Evolutionary conservation across 805 yeast genomes (phyloP).

Genomic region (Debaryomyces maramus): DNA sequence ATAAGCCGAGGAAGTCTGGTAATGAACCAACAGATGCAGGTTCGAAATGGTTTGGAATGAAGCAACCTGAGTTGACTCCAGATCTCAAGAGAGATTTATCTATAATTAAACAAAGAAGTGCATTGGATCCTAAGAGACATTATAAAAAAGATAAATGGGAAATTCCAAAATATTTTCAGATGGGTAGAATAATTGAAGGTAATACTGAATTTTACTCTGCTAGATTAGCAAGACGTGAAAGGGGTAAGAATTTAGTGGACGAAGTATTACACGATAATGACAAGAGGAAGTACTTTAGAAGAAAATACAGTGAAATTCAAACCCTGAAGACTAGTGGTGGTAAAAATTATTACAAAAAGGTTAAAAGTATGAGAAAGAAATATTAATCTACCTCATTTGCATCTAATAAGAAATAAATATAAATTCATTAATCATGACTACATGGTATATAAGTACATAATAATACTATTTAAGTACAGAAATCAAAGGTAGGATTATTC

Average conservation of each 20-base stretch:
- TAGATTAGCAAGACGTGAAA: constrained; percentile 65
- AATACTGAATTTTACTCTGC: constrained; percentile 73
- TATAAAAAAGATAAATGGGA: constrained; percentile 84
- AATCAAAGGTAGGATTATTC: constrained; percentile 12
- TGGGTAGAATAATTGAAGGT: constrained; percentile 86
- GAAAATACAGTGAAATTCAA: constrained; percentile 82
- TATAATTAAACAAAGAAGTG: constrained; percentile 81
- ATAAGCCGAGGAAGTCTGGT: constrained; percentile 14
- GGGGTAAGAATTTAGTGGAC: constrained; percentile 77
- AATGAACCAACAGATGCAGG: constrained; percentile 43
- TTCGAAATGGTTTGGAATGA: constrained; percentile 76
- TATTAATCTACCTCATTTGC: constrained; percentile 22
- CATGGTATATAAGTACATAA: neutral
- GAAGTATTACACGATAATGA: constrained; percentile 76
- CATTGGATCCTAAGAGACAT: constrained; percentile 92
- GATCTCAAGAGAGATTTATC: constrained; percentile 73
- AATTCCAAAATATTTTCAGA: constrained; percentile 76
- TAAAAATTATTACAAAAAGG: constrained; percentile 62
- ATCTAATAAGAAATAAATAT: neutral
- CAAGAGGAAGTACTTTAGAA: constrained; percentile 74
- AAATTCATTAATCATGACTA: constrained; percentile 3
- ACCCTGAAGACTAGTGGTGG: constrained; percentile 60
- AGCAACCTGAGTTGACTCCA: constrained; percentile 72
- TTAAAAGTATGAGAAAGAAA: constrained; percentile 59
- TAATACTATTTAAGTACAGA: neutral